Conservation (phyloP, 805 yeast genomes). For the Metschnikowia baotianmanensis region DNA sequence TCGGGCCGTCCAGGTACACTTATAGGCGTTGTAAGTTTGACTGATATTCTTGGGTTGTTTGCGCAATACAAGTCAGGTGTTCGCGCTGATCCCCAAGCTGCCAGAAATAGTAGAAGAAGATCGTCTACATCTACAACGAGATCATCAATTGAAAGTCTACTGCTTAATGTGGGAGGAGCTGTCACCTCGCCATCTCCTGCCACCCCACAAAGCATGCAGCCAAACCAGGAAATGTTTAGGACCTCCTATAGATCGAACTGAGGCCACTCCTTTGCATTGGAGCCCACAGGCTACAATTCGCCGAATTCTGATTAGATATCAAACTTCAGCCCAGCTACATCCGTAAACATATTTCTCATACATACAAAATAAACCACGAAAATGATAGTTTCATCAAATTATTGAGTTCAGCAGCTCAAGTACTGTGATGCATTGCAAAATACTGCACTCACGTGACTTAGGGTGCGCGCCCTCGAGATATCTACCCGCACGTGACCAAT, state of each 20-base stretch:
- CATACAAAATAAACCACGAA: neutral
- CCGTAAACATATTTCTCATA: neutral
- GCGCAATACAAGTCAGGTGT: conserved; percentile 70
- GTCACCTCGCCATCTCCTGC: conserved; percentile 8
- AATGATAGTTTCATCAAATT: neutral
- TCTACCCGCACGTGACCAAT: conserved; percentile 1
- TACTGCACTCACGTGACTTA: conserved; percentile 2
- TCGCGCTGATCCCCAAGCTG: conserved; percentile 77
- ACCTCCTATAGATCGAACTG: conserved; percentile 15
- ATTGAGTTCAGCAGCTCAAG: no score
- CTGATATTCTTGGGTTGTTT: conserved; percentile 81
- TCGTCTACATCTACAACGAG: conserved; percentile 38
- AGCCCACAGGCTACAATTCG: no score
- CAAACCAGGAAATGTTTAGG: conserved; percentile 20
- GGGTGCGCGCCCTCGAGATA: conserved; percentile 1
- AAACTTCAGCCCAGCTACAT: neutral
- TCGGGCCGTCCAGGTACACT: conserved; percentile 71
- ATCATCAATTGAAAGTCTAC: conserved; percentile 16
- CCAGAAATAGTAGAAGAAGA: conserved; percentile 85
- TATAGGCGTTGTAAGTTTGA: conserved; percentile 87
- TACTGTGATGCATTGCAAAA: no score
- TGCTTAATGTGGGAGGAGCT: conserved; percentile 5
- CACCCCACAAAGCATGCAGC: conserved; percentile 15
- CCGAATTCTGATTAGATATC: no score
- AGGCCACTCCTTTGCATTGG: neutral